Evolutionary conservation across 805 yeast species (phyloP), one percentile per base, ranked within the genome.

Genomic region (Metschnikowia kofuensis): DNA sequence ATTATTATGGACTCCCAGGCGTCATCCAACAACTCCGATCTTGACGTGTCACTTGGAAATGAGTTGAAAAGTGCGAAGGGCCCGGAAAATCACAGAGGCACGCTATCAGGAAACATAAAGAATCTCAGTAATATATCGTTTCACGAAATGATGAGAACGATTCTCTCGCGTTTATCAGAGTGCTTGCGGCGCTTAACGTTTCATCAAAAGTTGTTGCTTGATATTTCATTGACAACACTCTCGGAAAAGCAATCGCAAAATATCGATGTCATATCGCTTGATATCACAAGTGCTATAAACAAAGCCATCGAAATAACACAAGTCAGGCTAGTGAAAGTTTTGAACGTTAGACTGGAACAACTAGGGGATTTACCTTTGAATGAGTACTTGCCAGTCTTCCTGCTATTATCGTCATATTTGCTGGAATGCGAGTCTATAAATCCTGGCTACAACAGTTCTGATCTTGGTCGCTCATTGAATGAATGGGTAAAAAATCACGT

Each of bases 361-460:
- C 82, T 81, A 12, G 78, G 88, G 0, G 76, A 73, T 36, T 64
- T 84, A 21, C 65, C 84, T 2, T 71, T 80, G 8, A 76, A 77
- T n/a, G 79, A 76, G 54, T 91, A 90, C 67, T 60, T 88, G 41
- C 71, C 82, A 50, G 76, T 89, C 44, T 89, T 83, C 64, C 73
- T 85, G 2, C 69, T 87, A 12, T 81, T 83, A 48, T 79, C 84
- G 0, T 73, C 84, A 21, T 91, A 91, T 62, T 72, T 90, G 38
- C 80, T 79, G 42, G 96, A 89, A 60, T 88, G 96, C 64, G 98
- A 94, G 64, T 74, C 82, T 12, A 78, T 91, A 5, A 83, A 89
- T 46, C 77, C 77, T 5, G 96, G 96, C 0, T 80, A 77, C 48
- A 75, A 79, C 7, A 75, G 81, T 0, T 74, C 76, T 28, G 83